Conservation (phyloP, 2,329 filamentous ascomycete species). For the Penicillium sp. region DNA sequence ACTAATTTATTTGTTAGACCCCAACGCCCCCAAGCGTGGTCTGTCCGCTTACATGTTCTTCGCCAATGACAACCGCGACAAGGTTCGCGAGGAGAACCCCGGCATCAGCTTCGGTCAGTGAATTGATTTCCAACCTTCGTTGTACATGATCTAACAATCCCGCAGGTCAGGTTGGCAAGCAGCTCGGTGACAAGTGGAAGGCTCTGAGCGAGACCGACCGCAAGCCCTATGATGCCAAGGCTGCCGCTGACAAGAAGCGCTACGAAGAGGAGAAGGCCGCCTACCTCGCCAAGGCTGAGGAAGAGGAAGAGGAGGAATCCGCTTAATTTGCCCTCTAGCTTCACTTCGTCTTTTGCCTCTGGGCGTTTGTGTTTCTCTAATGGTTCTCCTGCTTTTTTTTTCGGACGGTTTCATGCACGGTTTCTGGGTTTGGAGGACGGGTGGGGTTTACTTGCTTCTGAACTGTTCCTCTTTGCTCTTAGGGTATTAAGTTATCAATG, state of each 20-base stretch:
- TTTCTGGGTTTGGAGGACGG: slow-evolving; percentile 21
- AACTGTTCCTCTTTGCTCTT: slow-evolving; percentile 32
- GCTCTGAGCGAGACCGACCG: slow-evolving; percentile 89
- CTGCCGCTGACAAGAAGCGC: slow-evolving; percentile 95
- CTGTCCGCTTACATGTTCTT: slow-evolving; percentile 99
- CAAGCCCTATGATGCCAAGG: slow-evolving; percentile 92
- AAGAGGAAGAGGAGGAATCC: slow-evolving; percentile 56
- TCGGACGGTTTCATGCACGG: slow-evolving; percentile 32
- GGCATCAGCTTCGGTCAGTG: slow-evolving; percentile 85
- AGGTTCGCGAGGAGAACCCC: slow-evolving; percentile 96
- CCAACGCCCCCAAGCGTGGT: slow-evolving; percentile 98
- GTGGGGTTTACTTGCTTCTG: slow-evolving; percentile 31
- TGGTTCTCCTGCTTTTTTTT: slow-evolving; percentile 32
- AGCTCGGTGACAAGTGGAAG: slow-evolving; percentile 99
- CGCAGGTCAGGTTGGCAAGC: slow-evolving; percentile 89
- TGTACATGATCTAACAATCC: slow-evolving; percentile 15
- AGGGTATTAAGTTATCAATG: slow-evolving; percentile 26
- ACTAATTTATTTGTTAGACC: slow-evolving; percentile 59
- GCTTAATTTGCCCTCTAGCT: slow-evolving; percentile 28
- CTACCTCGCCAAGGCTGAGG: slow-evolving; percentile 66
- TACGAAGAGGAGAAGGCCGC: slow-evolving; percentile 97
- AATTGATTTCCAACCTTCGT: not conserved
- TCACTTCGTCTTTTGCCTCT: slow-evolving; percentile 28
- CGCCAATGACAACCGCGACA: slow-evolving; percentile 98
- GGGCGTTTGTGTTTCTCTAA: slow-evolving; percentile 37